Conservation (phyloP, 495 filamentous ascomycete genomes). For the Daldinia concentrica region DNA sequence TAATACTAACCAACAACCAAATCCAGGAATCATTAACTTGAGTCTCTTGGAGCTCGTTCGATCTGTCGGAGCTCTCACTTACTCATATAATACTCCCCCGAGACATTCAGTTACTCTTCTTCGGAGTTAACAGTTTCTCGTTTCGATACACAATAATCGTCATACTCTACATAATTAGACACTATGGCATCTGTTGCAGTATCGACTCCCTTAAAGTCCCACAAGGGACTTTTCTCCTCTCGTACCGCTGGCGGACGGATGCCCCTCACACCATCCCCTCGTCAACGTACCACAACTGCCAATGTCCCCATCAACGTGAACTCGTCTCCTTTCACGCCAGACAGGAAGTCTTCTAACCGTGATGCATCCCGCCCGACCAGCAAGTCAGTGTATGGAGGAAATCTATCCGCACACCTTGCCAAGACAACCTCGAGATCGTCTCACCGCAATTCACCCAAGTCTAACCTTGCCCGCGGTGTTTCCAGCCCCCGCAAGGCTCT, state of each 20-base stretch:
- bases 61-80: constrained; percentile 54
- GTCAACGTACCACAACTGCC: constrained; percentile 55
- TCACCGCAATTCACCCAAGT: constrained; percentile 87
- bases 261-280: constrained; percentile 92
- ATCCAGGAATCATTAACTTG: constrained; percentile 72
- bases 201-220: constrained; percentile 92
- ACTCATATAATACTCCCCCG: constrained; percentile 41
- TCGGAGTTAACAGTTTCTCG: constrained; percentile 46
- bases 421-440: constrained; percentile 67
- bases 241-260: constrained; percentile 94
- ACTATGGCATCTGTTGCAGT: constrained; percentile 89
- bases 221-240: constrained; percentile 89
- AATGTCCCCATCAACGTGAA: constrained; percentile 63
- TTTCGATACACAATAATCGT: constrained; percentile 48
- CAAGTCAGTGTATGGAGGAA: constrained; percentile 76
- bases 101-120: constrained; percentile 62
- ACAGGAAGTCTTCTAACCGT: constrained; percentile 60
- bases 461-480: constrained; percentile 82
- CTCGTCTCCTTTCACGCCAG: constrained; percentile 82
- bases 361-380: constrained; percentile 62
- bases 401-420: constrained; percentile 77
- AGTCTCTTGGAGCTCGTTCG: constrained; percentile 69
- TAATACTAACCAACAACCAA: constrained; percentile 57
- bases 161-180: constrained; percentile 45
- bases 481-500: constrained; percentile 77